Evolutionary conservation across 129 eudicot genomes (phyloP).

Genomic region (Escallonia rubra): DNA sequence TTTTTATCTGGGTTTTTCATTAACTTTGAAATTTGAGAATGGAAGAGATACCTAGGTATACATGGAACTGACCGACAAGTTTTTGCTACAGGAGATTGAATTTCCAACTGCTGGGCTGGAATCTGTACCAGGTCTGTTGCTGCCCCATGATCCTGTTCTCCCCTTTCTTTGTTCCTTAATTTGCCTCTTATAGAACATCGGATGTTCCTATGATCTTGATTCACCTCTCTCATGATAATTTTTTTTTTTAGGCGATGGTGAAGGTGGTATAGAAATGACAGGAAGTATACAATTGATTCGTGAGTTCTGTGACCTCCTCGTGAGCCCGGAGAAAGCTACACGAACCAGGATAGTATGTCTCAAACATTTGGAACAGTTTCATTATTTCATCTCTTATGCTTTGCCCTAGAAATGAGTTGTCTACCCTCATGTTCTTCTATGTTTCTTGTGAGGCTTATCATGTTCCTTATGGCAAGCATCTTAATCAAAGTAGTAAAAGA

Average conservation of each 20-base stretch:
- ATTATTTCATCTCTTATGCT: no score
- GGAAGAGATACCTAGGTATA: constrained; percentile 22
- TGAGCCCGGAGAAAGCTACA: constrained; percentile 68
- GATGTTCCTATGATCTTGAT: not conserved
- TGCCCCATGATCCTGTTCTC: not conserved
- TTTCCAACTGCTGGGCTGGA: constrained; percentile 96
- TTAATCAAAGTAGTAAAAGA: no score
- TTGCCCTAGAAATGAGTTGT: not conserved
- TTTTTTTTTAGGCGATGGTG: constrained; percentile 69
- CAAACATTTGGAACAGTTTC: not conserved
- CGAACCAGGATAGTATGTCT: constrained; percentile 76
- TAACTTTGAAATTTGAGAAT: not conserved
- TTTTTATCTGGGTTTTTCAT: constrained; percentile 10
- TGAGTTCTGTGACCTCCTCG: constrained; percentile 77
- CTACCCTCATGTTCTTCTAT: not conserved
- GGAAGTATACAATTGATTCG: constrained; percentile 93
- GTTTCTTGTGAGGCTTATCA: not conserved
- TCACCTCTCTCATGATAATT: not conserved
- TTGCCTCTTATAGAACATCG: not conserved
- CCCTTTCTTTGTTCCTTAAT: constrained; percentile 1
- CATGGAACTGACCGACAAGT: constrained; percentile 54
- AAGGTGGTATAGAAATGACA: constrained; percentile 99
- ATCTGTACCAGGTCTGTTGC: constrained; percentile 80
- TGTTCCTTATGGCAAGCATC: not conserved
- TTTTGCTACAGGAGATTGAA: constrained; percentile 89